Evolutionary conservation across 345 rosid genomes (phyloP), one percentile per base, ranked within the genome.

Genomic region (Geranium rotundifolium): DNA sequence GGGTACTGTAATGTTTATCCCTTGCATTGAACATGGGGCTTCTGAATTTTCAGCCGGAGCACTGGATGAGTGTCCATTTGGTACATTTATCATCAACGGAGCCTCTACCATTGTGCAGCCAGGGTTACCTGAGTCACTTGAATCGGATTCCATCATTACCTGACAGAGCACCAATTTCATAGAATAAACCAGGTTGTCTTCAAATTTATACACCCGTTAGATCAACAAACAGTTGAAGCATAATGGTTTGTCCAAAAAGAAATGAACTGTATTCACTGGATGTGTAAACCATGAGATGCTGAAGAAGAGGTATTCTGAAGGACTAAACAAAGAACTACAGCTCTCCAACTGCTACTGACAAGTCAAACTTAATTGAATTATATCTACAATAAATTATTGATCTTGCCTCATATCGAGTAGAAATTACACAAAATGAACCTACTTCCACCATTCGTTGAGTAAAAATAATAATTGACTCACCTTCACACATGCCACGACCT

Each of bases 401-500:
- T 46, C 52, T 7, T 46, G 52, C 52, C 8, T 46, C 52, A 46
- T 46, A 57, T 23, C 31, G 20, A 57, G 30, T 12, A 57, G 30
- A 16, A 15, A 1, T 9, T 3, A 57, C 13, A 57, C 19, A 9
- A 61, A 1, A 1, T 41, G 31, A 16, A 19, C 18, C 0, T 41
- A 1, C 5, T 8, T 3, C 15, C 29, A 20, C 16, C 41, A 61
- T 68, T 17, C 46, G 41, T 8, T 34, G 41, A 69, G 5, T 27
- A 50, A 17, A 18, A 16, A 23, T 13, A 17, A 1, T 4, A 57
- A 16, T 37, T 65, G 23, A 59, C 73, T 65, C 76, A 93, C 99
- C 79, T 86, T 93, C 30, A 88, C 97, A 71, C 86, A 80, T 5
- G 97, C 97, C 61, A 87, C 79, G 70, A 88, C 97, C 76, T 90